Evolutionary conservation across 2,329 filamentous ascomycete species (phyloP).

Genomic region (Aspergillus sojae): DNA sequence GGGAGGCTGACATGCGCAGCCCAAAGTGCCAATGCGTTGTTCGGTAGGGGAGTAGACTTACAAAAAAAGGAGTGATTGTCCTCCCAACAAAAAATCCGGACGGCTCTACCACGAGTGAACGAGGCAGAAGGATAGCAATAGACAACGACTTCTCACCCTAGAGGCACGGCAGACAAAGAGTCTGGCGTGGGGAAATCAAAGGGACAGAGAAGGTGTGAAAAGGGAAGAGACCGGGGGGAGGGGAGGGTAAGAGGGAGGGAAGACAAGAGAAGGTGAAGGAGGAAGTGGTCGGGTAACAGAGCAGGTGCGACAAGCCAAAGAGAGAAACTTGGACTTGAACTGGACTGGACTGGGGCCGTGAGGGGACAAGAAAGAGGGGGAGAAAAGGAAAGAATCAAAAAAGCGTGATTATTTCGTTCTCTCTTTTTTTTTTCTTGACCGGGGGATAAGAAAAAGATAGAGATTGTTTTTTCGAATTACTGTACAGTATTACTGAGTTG

Average conservation of each 20-base stretch:
- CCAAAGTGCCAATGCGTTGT: slow-evolving; percentile 12
- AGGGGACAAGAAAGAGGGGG: slow-evolving; percentile 13
- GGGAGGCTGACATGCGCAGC: not conserved
- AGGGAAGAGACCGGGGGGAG: slow-evolving; percentile 20
- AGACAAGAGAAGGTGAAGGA: slow-evolving; percentile 18
- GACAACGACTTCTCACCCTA: slow-evolving; percentile 25
- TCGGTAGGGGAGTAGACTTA: slow-evolving; percentile 25
- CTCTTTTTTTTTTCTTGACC: slow-evolving; percentile 18
- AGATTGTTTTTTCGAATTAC: slow-evolving; percentile 3
- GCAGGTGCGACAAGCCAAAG: slow-evolving; percentile 13
- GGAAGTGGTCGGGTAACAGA: slow-evolving; percentile 19
- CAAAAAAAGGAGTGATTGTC: slow-evolving; percentile 29
- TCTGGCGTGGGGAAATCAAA: slow-evolving; percentile 24
- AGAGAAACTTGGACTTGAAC: slow-evolving; percentile 5
- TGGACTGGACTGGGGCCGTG: slow-evolving; percentile 9
- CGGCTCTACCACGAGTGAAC: slow-evolving; percentile 39
- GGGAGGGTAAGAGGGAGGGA: slow-evolving; percentile 26
- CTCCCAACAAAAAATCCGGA: slow-evolving; percentile 20
- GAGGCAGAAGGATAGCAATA: slow-evolving; percentile 28
- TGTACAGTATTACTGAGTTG: slow-evolving; percentile 1
- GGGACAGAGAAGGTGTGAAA: slow-evolving; percentile 27
- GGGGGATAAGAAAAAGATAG: slow-evolving; percentile 18
- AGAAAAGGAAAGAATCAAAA: slow-evolving; percentile 18
- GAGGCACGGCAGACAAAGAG: slow-evolving; percentile 26
- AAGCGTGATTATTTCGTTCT: slow-evolving; percentile 20